Conservation (phyloP, 73 alveolate genomes). For the Symbiodinium pilosum region DNA sequence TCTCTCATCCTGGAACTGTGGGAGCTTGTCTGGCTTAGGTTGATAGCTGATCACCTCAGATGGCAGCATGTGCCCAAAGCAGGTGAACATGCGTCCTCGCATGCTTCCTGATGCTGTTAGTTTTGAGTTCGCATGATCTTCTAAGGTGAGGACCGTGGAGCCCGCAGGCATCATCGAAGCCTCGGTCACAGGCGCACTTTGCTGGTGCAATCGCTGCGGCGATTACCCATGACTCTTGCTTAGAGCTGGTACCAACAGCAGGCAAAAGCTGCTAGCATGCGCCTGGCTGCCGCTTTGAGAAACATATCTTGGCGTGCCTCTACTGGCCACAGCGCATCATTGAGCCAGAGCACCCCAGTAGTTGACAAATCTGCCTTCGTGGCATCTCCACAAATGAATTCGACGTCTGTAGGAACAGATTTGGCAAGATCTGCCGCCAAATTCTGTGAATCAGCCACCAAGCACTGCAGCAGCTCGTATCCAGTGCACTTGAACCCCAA, state of each 20-base stretch:
- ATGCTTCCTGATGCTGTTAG: too few species aligned
- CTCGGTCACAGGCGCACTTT: too few species aligned
- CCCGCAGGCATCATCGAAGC: not conserved
- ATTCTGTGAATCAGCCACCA: not conserved
- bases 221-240: too few species aligned
- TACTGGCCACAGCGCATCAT: slow-evolving; percentile 3
- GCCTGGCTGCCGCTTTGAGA: not conserved
- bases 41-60: not conserved
- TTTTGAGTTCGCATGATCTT: too few species aligned
- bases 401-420: not conserved
- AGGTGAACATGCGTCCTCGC: too few species aligned
- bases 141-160: not conserved
- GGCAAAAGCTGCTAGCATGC: too few species aligned
- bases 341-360: slow-evolving; percentile 4
- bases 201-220: too few species aligned
- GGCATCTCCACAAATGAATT: not conserved
- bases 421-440: not conserved
- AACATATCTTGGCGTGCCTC: not conserved
- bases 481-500: slow-evolving; percentile 7
- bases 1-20: not conserved
- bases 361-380: not conserved
- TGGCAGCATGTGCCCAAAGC: too few species aligned
- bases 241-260: too few species aligned
- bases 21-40: not conserved
- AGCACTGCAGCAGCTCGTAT: not conserved